Percentiles rank a stretch among this genome's conserved stretches.
These are phyloP conservation scores for Didymella arachidicola DNA, from an alignment of 2,329 filamentous ascomycete species.

Conservation along the genomic window DNA sequence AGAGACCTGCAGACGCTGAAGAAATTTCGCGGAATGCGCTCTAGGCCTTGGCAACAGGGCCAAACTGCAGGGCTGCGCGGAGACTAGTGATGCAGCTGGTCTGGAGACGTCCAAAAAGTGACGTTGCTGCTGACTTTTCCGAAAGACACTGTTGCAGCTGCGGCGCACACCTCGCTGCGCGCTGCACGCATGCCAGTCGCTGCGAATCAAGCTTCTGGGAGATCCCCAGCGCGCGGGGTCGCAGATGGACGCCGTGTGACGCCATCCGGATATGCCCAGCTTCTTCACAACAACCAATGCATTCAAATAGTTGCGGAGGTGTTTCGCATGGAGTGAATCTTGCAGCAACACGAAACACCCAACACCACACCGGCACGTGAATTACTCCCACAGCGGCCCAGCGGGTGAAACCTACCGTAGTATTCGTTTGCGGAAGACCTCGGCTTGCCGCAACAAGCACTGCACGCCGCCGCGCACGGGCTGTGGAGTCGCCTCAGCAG, in stretches of 20 bases:
- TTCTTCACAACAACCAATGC: not conserved
- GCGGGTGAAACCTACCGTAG: conserved; percentile 12
- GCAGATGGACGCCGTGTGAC: conserved; percentile 9
- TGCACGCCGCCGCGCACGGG: conserved; percentile 3
- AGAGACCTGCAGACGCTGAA: conserved; percentile 27
- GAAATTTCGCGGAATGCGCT: conserved; percentile 24
- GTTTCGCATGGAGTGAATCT: not conserved
- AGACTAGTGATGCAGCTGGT: conserved; percentile 26
- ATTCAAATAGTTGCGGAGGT: not conserved
- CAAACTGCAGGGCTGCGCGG: conserved; percentile 16
- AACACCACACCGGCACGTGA: conserved; percentile 36
- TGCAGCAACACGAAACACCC: conserved; percentile 1
- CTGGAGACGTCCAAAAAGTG: conserved; percentile 35
- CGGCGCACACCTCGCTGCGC: conserved; percentile 17
- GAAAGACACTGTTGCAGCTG: conserved; percentile 30
- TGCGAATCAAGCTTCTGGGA: conserved; percentile 22
- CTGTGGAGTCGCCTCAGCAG: conserved; percentile 27
- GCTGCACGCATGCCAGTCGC: conserved; percentile 23
- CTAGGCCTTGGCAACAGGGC: conserved; percentile 22
- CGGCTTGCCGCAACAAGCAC: conserved; percentile 38
- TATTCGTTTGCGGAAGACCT: conserved; percentile 27
- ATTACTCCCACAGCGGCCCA: conserved; percentile 22
- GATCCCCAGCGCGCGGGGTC: conserved; percentile 13
- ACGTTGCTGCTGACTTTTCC: conserved; percentile 24
- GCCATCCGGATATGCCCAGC: conserved; percentile 6